phyloP scores from a whole-genome alignment of 306 rosid genomes.

The Delonix regia region DNA sequence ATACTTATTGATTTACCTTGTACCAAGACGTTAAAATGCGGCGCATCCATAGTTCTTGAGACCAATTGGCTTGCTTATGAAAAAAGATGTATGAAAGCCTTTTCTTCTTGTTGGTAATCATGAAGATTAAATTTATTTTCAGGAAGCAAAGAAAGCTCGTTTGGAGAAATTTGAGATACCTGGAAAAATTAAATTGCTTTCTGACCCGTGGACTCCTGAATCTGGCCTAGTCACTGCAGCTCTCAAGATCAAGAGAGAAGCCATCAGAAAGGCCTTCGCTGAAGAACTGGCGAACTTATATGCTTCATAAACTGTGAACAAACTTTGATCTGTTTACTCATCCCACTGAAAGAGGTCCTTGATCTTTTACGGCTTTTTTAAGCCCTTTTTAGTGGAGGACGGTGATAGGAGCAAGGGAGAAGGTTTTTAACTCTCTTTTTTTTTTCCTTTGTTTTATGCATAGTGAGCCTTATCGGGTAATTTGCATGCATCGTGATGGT shows the following conservation, averaged over 20 bases:
- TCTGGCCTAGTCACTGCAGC: constrained; percentile 93
- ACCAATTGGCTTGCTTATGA: not conserved
- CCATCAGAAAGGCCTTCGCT: constrained; percentile 66
- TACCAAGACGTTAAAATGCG: not conserved
- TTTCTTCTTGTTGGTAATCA: constrained; percentile 12
- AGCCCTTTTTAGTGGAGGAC: no score
- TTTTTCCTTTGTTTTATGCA: not conserved
- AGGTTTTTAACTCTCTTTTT: constrained; percentile 8
- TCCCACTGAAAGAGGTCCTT: constrained; percentile 1
- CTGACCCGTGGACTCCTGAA: constrained; percentile 86
- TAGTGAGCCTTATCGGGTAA: constrained; percentile 35
- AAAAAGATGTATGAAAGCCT: not conserved
- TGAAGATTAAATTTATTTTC: constrained; percentile 25
- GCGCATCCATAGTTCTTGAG: not conserved
- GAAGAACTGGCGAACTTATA: constrained; percentile 71
- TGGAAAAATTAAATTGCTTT: constrained; percentile 71
- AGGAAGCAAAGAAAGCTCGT: constrained; percentile 87
- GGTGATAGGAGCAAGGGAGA: not conserved
- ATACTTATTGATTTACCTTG: constrained; percentile 8
- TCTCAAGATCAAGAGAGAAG: constrained; percentile 92
- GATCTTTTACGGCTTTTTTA: not conserved
- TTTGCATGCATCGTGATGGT: constrained; percentile 20
- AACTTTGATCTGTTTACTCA: constrained; percentile 26
- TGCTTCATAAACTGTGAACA: constrained; percentile 35
- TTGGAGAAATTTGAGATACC: constrained; percentile 90